Evolutionary conservation across 176 grass and related monocot species (phyloP), one percentile per base, ranked within the genome.

Genomic region (Stipa capillata): DNA sequence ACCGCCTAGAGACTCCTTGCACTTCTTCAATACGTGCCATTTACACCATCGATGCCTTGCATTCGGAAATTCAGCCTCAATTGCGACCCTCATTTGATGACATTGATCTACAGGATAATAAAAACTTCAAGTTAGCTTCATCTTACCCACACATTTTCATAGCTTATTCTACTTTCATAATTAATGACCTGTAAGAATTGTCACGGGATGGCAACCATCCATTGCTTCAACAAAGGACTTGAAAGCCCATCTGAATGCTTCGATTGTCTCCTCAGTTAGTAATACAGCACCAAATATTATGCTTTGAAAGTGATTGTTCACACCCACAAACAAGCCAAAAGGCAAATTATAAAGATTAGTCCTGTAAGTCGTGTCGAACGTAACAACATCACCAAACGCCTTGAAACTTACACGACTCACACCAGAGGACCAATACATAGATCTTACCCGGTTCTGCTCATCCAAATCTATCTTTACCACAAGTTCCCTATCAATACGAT

Each of bases 401-500:
- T n/a, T 6, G 6, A 42, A 10, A 9, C 49, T 52, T 1, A n/a
- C n/a, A n/a, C n/a, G n/a, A n/a, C n/a, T n/a, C n/a, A n/a, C n/a
- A n/a, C n/a, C n/a, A n/a, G n/a, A n/a, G n/a, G 4, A n/a, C 49
- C 49, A 52, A 8, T n/a, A 52, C 6, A 52, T 8, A 1, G 49
- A 21, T 8, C 8, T 52, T 0, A 52, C 7, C 5, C 49, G 4
- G 0, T 6, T 20, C 2, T 7, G 0, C 5, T 6, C 2, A 2
- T 52, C 49, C 4, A 21, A 8, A 1, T 52, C 49, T 6, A 52
- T 6, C 47, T 49, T 5, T 4, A 49, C 3, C 0, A 49, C 47
- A 0, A 49, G 47, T 0, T 6, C 47, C 7, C 6, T 4, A 9
- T 52, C 49, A 1, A 0, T 20, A 1, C 5, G 2, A 0, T 16